A percentile compares a stretch with the other conserved stretches of the same genome.
Evolutionary conservation across 345 rosid species (phyloP).

Genomic region (Dovyalis caffra): DNA sequence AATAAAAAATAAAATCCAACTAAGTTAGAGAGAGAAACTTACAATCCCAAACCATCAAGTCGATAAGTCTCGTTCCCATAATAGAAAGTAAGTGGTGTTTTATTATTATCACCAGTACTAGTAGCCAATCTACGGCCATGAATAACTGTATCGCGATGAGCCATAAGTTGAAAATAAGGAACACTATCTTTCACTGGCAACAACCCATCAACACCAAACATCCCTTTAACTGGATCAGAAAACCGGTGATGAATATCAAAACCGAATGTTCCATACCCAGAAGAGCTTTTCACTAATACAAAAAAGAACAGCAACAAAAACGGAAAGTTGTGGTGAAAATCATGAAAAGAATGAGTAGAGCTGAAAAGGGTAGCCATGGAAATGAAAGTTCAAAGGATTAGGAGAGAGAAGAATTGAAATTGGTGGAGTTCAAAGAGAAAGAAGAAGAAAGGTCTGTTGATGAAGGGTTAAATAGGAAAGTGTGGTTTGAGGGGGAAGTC

Average conservation of each 20-base stretch:
- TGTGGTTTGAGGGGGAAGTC: too few relatives aligned
- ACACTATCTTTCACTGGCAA: constrained; percentile 66
- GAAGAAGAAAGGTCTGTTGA: background rate
- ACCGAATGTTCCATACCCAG: constrained; percentile 58
- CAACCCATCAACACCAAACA: constrained; percentile 47
- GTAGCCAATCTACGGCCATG: constrained; percentile 66
- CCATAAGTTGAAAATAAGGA: constrained; percentile 62
- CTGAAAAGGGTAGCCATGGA: background rate
- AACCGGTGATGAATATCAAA: constrained; percentile 75
- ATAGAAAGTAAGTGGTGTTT: constrained; percentile 62
- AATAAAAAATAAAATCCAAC: background rate
- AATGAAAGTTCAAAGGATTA: background rate
- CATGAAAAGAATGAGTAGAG: background rate
- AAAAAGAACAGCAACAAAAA: constrained; percentile 14
- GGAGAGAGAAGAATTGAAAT: background rate
- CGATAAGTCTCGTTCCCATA: constrained; percentile 67
- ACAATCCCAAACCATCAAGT: constrained; percentile 63
- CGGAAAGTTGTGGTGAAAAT: background rate
- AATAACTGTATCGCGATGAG: constrained; percentile 62
- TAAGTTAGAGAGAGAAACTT: constrained; percentile 23
- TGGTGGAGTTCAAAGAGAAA: background rate
- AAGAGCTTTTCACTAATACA: constrained; percentile 17
- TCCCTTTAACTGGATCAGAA: constrained; percentile 72
- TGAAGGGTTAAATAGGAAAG: background rate
- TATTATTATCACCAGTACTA: constrained; percentile 23